Evolutionary conservation across 805 yeast species (phyloP).

Genomic region (Candida krabiensis): DNA sequence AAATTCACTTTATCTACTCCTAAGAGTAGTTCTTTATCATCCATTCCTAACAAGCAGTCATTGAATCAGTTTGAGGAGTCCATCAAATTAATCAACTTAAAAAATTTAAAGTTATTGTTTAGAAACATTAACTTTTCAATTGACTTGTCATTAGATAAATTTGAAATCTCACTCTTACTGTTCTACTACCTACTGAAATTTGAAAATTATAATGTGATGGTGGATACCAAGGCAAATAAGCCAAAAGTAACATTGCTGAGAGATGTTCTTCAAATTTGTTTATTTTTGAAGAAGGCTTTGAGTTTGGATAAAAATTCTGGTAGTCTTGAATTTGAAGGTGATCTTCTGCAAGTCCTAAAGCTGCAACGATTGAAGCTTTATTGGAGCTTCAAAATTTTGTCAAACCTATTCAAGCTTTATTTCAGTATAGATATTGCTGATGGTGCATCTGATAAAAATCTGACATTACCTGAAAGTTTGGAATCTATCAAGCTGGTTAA

Average conservation of each 20-base stretch:
- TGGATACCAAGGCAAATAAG: conserved; percentile 34
- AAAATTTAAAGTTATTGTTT: conserved; percentile 44
- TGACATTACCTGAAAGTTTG: conserved; percentile 33
- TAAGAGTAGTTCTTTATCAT: conserved; percentile 20
- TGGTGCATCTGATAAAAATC: conserved; percentile 18
- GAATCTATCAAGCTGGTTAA: conserved; percentile 35
- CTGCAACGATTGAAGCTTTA: conserved; percentile 40
- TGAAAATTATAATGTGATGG: conserved; percentile 30
- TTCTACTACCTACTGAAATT: conserved; percentile 47
- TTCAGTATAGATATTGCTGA: conserved; percentile 24
- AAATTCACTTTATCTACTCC: conserved; percentile 47
- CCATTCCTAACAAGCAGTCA: conserved; percentile 29
- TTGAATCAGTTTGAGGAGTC: conserved; percentile 32
- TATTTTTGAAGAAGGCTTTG: conserved; percentile 41
- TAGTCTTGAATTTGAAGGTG: conserved; percentile 6
- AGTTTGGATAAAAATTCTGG: conserved; percentile 37
- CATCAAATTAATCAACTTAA: conserved; percentile 33
- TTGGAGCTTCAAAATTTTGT: conserved; percentile 43
- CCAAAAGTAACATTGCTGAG: conserved; percentile 34
- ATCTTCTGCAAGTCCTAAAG: conserved; percentile 21
- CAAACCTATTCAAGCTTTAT: conserved; percentile 28
- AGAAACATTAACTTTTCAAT: conserved; percentile 45
- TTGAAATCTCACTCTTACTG: conserved; percentile 50
- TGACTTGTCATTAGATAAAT: conserved; percentile 45
- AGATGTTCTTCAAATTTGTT: conserved; percentile 45